phyloP scores from a whole-genome alignment of 2,329 filamentous ascomycete genomes.

The Arthrobotrys conoides region DNA sequence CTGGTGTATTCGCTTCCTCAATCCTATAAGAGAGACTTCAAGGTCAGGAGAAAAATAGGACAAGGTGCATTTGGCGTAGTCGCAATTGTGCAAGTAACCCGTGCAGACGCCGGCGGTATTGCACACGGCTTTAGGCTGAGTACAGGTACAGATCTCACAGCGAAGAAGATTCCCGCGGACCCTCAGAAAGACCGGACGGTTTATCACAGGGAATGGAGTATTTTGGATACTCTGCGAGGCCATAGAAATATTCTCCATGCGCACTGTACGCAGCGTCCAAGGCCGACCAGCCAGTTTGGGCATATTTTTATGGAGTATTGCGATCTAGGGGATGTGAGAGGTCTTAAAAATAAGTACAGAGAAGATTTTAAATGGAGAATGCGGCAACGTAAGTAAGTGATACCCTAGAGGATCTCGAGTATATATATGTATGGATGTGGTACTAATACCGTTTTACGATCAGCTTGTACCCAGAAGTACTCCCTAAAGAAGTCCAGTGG shows the following conservation, averaged over 20 bases:
- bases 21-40: conserved; percentile 19
- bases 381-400: not conserved
- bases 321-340: conserved; percentile 30
- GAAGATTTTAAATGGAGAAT: not conserved
- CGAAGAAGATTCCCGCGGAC: not conserved
- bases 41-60: conserved; percentile 11
- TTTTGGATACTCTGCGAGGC: conserved; percentile 7
- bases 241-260: conserved; percentile 34
- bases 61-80: conserved; percentile 19
- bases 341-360: not conserved
- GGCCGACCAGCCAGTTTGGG: conserved; percentile 4
- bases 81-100: conserved; percentile 22
- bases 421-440: not conserved
- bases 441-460: not conserved
- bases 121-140: conserved; percentile 22
- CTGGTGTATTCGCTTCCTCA: conserved; percentile 22
- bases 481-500: not conserved
- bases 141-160: not conserved
- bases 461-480: not conserved
- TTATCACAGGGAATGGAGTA: conserved; percentile 30
- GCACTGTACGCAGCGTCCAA: conserved; percentile 23
- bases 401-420: not conserved
- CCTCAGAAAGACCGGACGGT: not conserved
- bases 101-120: conserved; percentile 9
- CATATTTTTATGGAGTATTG: conserved; percentile 54